These are phyloP conservation scores for Polyplosphaeria fusca DNA, from an alignment of 495 filamentous ascomycete genomes.

Conservation along the genomic window DNA sequence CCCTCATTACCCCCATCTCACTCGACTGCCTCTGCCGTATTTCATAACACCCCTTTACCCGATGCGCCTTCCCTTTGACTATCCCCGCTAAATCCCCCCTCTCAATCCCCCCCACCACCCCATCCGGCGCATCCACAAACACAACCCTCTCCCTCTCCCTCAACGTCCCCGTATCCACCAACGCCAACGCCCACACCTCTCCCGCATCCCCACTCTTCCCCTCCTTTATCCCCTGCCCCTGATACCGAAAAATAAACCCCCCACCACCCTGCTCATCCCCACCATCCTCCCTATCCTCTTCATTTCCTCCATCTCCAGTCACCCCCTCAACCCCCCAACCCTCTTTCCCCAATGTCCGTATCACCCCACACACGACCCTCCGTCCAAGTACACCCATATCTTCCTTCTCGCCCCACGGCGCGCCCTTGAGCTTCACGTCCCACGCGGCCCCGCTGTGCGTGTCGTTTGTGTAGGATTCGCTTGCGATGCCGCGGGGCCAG, in stretches of 20 bases:
- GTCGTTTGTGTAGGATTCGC: neutral
- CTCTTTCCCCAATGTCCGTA: too few species aligned
- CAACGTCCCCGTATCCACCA: conserved; percentile 1
- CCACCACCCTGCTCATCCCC: conserved; percentile 5
- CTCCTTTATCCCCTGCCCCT: neutral
- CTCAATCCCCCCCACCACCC: neutral
- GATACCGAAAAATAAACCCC: conserved; percentile 6
- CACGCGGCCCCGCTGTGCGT: neutral
- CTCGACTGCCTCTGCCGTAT: neutral
- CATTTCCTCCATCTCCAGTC: too few species aligned
- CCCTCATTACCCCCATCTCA: neutral
- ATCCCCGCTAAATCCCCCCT: too few species aligned
- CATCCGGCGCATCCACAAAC: conserved; percentile 11
- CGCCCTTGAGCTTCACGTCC: conserved; percentile 7
- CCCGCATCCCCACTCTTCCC: too few species aligned
- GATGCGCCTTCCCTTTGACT: neutral
- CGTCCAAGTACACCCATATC: too few species aligned
- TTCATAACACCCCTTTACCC: conserved; percentile 10
- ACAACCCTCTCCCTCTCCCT: neutral
- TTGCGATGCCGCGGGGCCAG: conserved; percentile 12
- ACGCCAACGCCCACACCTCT: neutral
- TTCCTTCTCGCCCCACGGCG: conserved; percentile 14
- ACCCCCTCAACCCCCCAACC: too few species aligned
- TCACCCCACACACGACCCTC: too few species aligned
- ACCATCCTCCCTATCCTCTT: conserved; percentile 10